A percentile compares a stretch with the other conserved stretches of the same genome.
phyloP scores from a whole-genome alignment of 2,329 filamentous ascomycete genomes.

The Colletotrichum nymphaeae region DNA sequence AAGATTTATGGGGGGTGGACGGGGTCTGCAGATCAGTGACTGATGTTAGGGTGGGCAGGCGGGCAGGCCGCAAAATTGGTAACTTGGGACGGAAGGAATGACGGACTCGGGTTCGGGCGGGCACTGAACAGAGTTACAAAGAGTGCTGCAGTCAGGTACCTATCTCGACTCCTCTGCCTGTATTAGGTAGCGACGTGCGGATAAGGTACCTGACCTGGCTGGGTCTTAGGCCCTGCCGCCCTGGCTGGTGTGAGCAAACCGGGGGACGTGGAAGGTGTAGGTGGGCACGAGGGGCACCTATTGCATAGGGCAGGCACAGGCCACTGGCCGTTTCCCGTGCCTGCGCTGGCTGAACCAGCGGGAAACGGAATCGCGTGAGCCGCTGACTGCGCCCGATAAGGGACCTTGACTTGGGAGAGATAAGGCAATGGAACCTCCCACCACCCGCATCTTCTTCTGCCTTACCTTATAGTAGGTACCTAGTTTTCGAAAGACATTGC shows the following conservation, averaged over 20 bases:
- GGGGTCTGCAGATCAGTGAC: slow-evolving; percentile 29
- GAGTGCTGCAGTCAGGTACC: neutral
- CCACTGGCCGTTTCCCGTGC: neutral
- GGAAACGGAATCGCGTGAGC: neutral
- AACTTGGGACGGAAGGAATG: slow-evolving; percentile 30
- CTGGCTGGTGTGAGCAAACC: neutral
- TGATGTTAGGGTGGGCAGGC: slow-evolving; percentile 10
- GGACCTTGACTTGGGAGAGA: neutral
- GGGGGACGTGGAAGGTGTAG: too few relatives aligned
- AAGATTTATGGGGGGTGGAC: slow-evolving; percentile 35
- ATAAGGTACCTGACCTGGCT: too few relatives aligned
- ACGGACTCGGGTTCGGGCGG: slow-evolving; percentile 28
- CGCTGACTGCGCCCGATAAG: slow-evolving; percentile 14
- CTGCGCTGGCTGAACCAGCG: neutral
- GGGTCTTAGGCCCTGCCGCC: too few relatives aligned
- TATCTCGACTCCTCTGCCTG: neutral
- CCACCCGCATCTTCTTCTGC: too few relatives aligned
- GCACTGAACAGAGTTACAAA: neutral
- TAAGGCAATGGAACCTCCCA: neutral
- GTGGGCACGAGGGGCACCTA: neutral
- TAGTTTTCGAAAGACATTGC: too few relatives aligned
- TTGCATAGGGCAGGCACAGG: neutral
- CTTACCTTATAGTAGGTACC: too few relatives aligned
- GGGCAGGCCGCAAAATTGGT: neutral
- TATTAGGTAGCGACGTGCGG: slow-evolving; percentile 12